phyloP scores from a whole-genome alignment of 2,329 filamentous ascomycete genomes.

The Stemphylium lycopersici region DNA sequence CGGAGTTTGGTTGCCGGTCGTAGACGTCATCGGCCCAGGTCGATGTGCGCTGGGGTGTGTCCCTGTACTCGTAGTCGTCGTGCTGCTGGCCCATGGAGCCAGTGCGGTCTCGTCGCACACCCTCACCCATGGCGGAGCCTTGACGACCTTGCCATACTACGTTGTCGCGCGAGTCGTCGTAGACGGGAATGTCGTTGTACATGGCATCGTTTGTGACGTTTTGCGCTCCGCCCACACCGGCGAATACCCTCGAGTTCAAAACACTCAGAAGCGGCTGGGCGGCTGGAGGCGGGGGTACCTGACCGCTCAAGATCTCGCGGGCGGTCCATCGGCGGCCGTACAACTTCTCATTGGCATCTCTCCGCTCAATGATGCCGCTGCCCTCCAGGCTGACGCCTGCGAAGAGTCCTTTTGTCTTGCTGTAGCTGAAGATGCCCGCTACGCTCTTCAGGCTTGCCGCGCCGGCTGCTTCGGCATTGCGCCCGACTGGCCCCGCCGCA shows the following conservation, averaged over 20 bases:
- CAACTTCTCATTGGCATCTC: constrained; percentile 96
- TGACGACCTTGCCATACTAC: constrained; percentile 81
- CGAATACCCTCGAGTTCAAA: constrained; percentile 84
- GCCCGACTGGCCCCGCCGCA: constrained; percentile 88
- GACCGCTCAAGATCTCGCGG: constrained; percentile 78
- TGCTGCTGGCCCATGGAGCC: constrained; percentile 42
- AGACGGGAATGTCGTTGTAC: constrained; percentile 94
- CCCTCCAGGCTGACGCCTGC: constrained; percentile 95
- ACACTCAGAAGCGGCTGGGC: constrained; percentile 85
- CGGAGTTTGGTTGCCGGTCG: constrained; percentile 59
- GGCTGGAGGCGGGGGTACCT: constrained; percentile 76
- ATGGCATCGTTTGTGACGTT: constrained; percentile 23
- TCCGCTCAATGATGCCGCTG: constrained; percentile 88
- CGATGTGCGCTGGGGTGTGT: constrained; percentile 65
- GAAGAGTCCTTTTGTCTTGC: constrained; percentile 96
- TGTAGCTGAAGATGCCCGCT: constrained; percentile 94
- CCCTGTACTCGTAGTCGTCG: constrained; percentile 59
- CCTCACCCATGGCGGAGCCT: constrained; percentile 74
- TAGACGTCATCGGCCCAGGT: constrained; percentile 81
- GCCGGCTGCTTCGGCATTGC: constrained; percentile 94
- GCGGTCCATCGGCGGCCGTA: constrained; percentile 86
- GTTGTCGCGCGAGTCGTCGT: constrained; percentile 82
- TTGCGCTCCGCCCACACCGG: constrained; percentile 61
- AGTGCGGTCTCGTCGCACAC: constrained; percentile 59
- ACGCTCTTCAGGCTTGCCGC: constrained; percentile 89